These are phyloP conservation scores for Catharanthus roseus DNA, from an alignment of 257 asterid species.

Conservation along the genomic window DNA sequence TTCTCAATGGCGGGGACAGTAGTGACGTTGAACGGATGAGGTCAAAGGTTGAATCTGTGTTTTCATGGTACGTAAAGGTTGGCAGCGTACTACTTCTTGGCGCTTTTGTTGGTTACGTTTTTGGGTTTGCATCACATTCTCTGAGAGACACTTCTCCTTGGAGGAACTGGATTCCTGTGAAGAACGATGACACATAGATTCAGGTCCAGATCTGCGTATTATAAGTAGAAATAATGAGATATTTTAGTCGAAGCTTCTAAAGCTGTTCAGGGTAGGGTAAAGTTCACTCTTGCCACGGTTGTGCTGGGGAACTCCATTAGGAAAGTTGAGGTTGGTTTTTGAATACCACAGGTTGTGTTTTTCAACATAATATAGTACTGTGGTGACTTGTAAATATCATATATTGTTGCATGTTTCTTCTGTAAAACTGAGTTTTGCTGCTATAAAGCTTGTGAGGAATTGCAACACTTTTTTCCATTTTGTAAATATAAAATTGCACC, in stretches of 20 bases:
- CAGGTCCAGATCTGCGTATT: not conserved
- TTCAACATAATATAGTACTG: not conserved
- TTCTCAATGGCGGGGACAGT: slow-evolving; percentile 34
- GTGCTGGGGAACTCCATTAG: not conserved
- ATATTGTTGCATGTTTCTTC: not conserved
- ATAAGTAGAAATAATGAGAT: slow-evolving; percentile 8
- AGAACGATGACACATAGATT: slow-evolving; percentile 38
- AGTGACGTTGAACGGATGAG: slow-evolving; percentile 3
- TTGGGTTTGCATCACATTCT: slow-evolving; percentile 51
- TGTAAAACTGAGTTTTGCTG: not conserved
- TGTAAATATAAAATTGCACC: not conserved
- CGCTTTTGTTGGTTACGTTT: slow-evolving; percentile 60
- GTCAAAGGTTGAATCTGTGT: slow-evolving; percentile 17
- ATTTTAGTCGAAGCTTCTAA: not conserved
- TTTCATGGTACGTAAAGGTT: slow-evolving; percentile 52
- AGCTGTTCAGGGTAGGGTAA: not conserved
- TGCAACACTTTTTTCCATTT: no score
- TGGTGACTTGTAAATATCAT: not conserved
- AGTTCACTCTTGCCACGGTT: not conserved
- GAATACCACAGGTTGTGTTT: not conserved
- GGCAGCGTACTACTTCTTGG: slow-evolving; percentile 60
- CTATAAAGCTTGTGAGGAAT: not conserved
- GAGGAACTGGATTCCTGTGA: slow-evolving; percentile 61
- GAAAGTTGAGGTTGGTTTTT: not conserved
- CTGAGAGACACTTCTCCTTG: slow-evolving; percentile 25